Evolutionary conservation across 192 early-diverging fungal genomes (phyloP).

Genomic region (Coemansia sp.): DNA sequence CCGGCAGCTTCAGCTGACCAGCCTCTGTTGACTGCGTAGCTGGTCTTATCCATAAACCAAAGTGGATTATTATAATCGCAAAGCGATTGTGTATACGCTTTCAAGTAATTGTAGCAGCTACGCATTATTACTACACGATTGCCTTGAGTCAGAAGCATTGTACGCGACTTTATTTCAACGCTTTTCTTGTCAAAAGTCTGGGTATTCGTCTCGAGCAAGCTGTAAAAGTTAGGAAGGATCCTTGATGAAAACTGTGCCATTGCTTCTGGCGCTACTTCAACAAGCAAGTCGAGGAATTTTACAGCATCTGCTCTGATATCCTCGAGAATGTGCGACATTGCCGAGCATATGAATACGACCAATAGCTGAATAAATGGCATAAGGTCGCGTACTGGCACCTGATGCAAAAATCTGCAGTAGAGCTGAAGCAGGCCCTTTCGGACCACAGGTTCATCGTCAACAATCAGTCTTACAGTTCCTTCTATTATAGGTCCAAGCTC

Average conservation of each 20-base stretch:
- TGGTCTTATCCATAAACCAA: conserved; percentile 33
- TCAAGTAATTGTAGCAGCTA: conserved; percentile 46
- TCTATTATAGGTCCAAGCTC: conserved; percentile 56
- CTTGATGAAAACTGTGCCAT: conserved; percentile 68
- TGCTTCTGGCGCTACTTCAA: conserved; percentile 61
- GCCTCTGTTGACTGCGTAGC: not conserved
- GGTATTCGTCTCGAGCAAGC: conserved; percentile 39
- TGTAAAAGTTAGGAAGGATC: conserved; percentile 49
- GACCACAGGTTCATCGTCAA: conserved; percentile 53
- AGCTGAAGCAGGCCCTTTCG: conserved; percentile 55
- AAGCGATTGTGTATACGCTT: conserved; percentile 22
- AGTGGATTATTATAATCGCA: conserved; percentile 16
- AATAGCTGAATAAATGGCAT: conserved; percentile 78
- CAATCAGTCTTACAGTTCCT: conserved; percentile 42
- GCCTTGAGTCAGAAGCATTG: conserved; percentile 33
- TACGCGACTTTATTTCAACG: conserved; percentile 28
- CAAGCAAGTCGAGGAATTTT: conserved; percentile 74
- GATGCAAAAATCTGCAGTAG: conserved; percentile 41
- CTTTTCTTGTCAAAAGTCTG: conserved; percentile 8
- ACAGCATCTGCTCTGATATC: conserved; percentile 82
- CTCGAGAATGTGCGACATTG: conserved; percentile 87
- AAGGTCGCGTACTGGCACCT: conserved; percentile 58
- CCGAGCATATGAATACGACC: conserved; percentile 79
- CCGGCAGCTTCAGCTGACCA: not conserved
- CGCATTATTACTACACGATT: conserved; percentile 43